A percentile compares a stretch with the other conserved stretches of the same genome.
Conservation (phyloP, 2,329 filamentous ascomycete species). For the Cladosporium sp. region DNA sequence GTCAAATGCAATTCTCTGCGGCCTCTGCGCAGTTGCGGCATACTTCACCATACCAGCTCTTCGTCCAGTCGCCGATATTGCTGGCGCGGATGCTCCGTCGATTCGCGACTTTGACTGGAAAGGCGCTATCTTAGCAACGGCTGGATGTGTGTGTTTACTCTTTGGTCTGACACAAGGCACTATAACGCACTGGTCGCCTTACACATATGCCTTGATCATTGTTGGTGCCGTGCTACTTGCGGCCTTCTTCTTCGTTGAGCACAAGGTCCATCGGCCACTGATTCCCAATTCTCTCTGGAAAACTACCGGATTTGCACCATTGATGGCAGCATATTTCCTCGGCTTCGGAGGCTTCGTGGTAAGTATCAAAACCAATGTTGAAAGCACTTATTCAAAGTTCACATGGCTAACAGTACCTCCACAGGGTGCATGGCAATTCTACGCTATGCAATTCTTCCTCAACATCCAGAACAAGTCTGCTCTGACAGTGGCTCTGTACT, state of each 20-base stretch:
- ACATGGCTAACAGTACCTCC: not conserved
- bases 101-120: conserved; percentile 37
- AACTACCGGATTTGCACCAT: conserved; percentile 46
- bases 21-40: conserved; percentile 41
- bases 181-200: conserved; percentile 40
- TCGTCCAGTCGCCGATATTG: conserved; percentile 35
- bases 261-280: conserved; percentile 37
- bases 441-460: conserved; percentile 44
- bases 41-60: conserved; percentile 45
- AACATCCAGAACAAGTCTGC: conserved; percentile 44
- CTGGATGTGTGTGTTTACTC: conserved; percentile 39
- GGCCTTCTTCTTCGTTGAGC: conserved; percentile 39
- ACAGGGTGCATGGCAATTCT: conserved; percentile 37
- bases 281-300: conserved; percentile 45
- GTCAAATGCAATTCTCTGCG: conserved; percentile 45
- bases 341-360: conserved; percentile 40
- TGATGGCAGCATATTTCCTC: conserved; percentile 43
- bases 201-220: conserved; percentile 42
- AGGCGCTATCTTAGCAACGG: conserved; percentile 34
- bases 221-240: conserved; percentile 36
- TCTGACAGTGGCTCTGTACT: conserved; percentile 47
- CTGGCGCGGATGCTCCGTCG: conserved; percentile 27
- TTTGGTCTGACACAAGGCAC: conserved; percentile 43
- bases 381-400: not conserved
- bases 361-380: conserved; percentile 33